Base-by-base conservation (phyloP, 73 alveolate genomes). In the Tetrahymena borealis region DNA sequence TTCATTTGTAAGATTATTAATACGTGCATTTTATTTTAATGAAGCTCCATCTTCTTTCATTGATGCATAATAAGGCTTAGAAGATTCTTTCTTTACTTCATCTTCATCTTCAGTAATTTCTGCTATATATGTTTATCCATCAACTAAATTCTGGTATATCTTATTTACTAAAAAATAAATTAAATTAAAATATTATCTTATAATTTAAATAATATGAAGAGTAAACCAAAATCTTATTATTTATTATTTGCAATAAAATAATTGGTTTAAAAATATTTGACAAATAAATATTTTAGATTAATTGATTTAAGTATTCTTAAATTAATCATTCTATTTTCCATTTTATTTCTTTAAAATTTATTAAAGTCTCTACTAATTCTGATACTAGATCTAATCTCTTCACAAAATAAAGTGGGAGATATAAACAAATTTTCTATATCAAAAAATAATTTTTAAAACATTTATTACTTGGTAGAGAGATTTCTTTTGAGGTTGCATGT, bases 31-130 rank as follows among this genome's bases (percentile, higher is more conserved):
- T 32, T 93, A 90, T n/a, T 90, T 43, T 43, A 36, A 90, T 39
- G 28, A 40, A 8, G 94, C 78, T 11, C 43, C 78, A n/a, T 91
- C 40, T 13, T 90, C 32, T 5, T 93, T 91, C 38, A 60, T 36
- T 4, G 94, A 79, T 3, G 95, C 96, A 40, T 35, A 31, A 38
- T 91, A 78, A n/a, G 96, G 94, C 32, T 94, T 90, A 37, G 79
- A 91, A 20, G 38, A 36, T 32, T 78, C 79, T 79, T 43, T 78
- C 32, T 91, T 92, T 40, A 38, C 33, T 39, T 90, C 94, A 35
- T 39, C 94, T 38, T 94, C 94, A 78, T 94, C 96, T 39, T 94
- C 96, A 36, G 77, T 93, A 2, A 94, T 91, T 20, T 90, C 93
- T 7, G 91, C 78, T 32, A 9, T 31, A 91, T 94, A 94, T 9